These are phyloP conservation scores for Pneumocystis jirovecii DNA, from an alignment of 1,139 yeast genomes.

Conservation along the genomic window DNA sequence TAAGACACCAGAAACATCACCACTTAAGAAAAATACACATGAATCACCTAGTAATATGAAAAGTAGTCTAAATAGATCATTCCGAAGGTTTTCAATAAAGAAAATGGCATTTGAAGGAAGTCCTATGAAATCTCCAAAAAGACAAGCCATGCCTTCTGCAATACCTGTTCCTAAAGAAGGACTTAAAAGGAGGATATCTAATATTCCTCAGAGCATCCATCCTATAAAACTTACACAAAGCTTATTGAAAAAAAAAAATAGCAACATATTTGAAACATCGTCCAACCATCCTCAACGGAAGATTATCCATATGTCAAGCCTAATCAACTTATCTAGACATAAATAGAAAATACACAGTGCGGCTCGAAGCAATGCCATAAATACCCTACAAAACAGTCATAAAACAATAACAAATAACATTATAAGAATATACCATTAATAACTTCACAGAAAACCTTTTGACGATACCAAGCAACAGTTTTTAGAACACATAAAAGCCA, in stretches of 20 bases:
- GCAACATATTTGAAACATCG: background rate
- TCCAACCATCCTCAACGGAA: background rate
- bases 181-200: background rate
- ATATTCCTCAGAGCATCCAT: background rate
- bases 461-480: too few species aligned
- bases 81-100: background rate
- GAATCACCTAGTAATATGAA: background rate
- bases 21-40: background rate
- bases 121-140: background rate
- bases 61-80: background rate
- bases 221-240: background rate
- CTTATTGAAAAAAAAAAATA: background rate
- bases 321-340: background rate
- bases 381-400: background rate
- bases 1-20: background rate
- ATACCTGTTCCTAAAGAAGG: background rate
- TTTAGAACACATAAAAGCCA: too few species aligned
- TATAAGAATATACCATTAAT: too few species aligned
- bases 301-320: background rate
- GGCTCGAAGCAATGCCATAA: too few species aligned
- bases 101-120: background rate
- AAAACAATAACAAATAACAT: too few species aligned
- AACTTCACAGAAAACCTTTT: too few species aligned
- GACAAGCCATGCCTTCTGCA: background rate
- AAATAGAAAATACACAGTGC: too few species aligned